Evolutionary conservation across 2,329 filamentous ascomycete genomes (phyloP), one percentile per base, ranked within the genome.

Genomic region (Volutella citrinella): DNA sequence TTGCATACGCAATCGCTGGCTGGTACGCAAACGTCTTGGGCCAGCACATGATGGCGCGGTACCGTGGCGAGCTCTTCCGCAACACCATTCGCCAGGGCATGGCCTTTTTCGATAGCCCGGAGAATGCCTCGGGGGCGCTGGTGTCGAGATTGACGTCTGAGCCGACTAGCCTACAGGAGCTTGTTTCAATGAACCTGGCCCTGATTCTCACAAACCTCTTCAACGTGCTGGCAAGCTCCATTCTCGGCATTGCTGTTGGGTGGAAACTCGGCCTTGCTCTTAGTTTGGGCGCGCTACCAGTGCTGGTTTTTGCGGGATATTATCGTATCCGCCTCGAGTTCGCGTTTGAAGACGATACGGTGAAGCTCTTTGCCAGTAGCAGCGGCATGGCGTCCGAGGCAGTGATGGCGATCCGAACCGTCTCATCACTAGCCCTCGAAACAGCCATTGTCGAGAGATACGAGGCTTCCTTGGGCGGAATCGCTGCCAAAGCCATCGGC

Each of bases 231-330:
- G 53, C 59, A 4, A 63, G 56, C 34, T 59, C 56, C 15, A 54
- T 66, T 3, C 45, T 75, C 1, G 56, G 64, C 0, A 43, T 75
- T 3, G 59, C 51, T 0, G 56, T 61, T 32, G 60, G 59, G 2
- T 74, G 66, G 68, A 70, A 64, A 21, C 51, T 75, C 2, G 64
- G 60, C 1, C 51, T 74, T 4, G 66, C 72, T 0, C 55, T 61
- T 18, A 52, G 66, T 0, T 62, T 66, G 25, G 68, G 57, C 10
- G 65, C 60, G 4, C 40, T 74, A 9, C 60, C 68, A 2, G 57
- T 63, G 1, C 44, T 74, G 9, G 24, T 72, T 2, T 31, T 51
- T 1, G 48, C 60, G 3, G 70, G 70, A 0, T 69, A 61, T 36
- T 28, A 60, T 8, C 59, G 67, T 6, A 64, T 74, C 12, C 56